These are phyloP conservation scores for Rhodofomes roseus DNA, from an alignment of 1,284 basidiomycete species.

Conservation along the genomic window DNA sequence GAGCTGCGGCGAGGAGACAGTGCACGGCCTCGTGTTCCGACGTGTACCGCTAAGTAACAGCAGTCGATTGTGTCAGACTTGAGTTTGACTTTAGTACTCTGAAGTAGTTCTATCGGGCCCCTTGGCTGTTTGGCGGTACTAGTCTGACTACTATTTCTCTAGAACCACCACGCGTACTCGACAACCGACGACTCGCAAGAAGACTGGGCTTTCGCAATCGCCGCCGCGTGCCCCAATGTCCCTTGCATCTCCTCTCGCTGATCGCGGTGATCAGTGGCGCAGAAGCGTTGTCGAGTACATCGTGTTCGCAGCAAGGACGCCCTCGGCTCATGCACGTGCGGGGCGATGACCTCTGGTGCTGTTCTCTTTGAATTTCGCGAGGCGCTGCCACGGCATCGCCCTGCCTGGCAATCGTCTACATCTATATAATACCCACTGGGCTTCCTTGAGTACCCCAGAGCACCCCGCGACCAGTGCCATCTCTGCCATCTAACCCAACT, in stretches of 20 bases:
- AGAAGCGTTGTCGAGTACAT: neutral
- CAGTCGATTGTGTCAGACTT: too few species aligned
- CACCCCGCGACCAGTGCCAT: neutral
- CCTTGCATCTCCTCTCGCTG: neutral
- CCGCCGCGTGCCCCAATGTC: neutral
- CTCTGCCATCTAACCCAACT: neutral
- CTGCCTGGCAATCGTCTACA: neutral
- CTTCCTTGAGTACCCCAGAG: neutral
- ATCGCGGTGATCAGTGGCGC: slow-evolving; percentile 3
- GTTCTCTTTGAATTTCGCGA: neutral
- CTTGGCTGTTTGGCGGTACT: too few species aligned
- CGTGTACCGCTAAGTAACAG: neutral
- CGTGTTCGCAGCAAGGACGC: slow-evolving; percentile 1
- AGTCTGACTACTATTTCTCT: too few species aligned
- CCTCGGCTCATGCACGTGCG: neutral
- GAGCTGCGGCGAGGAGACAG: neutral
- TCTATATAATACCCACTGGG: neutral
- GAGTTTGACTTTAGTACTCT: too few species aligned
- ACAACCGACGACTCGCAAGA: neutral
- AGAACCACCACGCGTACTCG: neutral
- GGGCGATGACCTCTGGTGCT: neutral
- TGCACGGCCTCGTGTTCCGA: neutral
- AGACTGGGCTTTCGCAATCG: neutral
- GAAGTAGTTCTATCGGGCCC: too few species aligned
- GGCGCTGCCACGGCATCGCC: neutral